Percentiles rank a stretch among this genome's conserved stretches.
These are phyloP conservation scores for Aspergillus sergii DNA, from an alignment of 2,329 filamentous ascomycete species.

Conservation along the genomic window DNA sequence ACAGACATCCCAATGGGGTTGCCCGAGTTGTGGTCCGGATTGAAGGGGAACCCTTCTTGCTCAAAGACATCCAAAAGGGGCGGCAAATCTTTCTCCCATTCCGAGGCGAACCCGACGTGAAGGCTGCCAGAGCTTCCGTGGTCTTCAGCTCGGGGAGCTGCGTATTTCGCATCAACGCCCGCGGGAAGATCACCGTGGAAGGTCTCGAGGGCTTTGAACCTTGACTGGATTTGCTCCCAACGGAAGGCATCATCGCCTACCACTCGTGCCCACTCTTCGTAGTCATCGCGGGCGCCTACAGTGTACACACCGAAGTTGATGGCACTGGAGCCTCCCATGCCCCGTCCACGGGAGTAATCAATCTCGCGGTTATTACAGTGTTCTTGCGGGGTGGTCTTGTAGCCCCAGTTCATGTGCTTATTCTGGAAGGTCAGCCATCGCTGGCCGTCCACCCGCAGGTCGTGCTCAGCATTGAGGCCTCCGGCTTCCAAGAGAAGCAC, in stretches of 20 bases:
- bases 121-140: slow-evolving; percentile 57
- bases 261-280: slow-evolving; percentile 61
- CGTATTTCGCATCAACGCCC: slow-evolving; percentile 49
- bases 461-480: slow-evolving; percentile 49
- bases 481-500: slow-evolving; percentile 67
- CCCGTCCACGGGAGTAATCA: slow-evolving; percentile 55
- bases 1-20: slow-evolving; percentile 60
- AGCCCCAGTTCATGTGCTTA: slow-evolving; percentile 56
- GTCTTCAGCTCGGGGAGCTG: slow-evolving; percentile 44
- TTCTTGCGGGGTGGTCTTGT: slow-evolving; percentile 53
- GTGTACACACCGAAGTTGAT: slow-evolving; percentile 61
- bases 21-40: slow-evolving; percentile 61
- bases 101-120: slow-evolving; percentile 50
- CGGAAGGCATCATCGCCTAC: slow-evolving; percentile 58
- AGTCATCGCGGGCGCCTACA: slow-evolving; percentile 61
- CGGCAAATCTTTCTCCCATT: slow-evolving; percentile 54
- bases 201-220: slow-evolving; percentile 57
- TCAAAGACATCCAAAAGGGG: slow-evolving; percentile 52
- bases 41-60: slow-evolving; percentile 52
- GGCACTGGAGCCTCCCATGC: slow-evolving; percentile 55
- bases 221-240: slow-evolving; percentile 57
- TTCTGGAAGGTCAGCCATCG: slow-evolving; percentile 57
- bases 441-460: slow-evolving; percentile 56
- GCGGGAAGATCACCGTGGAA: slow-evolving; percentile 50
- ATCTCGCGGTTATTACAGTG: slow-evolving; percentile 49